Evolutionary conservation across 768 basidiomycete genomes (phyloP), one percentile per base, ranked within the genome.

Genomic region (Lactarius deliciosus): DNA sequence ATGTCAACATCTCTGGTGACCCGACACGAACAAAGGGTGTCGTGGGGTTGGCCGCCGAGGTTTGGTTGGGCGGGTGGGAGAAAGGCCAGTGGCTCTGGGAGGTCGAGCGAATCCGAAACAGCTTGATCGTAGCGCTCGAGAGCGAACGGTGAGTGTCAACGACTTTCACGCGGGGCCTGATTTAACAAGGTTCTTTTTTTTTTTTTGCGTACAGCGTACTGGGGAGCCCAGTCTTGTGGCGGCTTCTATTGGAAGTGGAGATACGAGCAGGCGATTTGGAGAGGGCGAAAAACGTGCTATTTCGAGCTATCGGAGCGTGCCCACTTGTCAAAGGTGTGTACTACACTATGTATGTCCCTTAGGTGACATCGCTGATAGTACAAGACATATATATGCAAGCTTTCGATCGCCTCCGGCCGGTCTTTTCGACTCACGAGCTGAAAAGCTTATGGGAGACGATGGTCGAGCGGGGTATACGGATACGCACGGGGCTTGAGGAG

Each of bases 21-120:
- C 77, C 75, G 11, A 76, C 73, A 10, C 77, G 75, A 62, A 79
- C 81, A 64, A 91, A 89, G 74, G 81, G 80, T 63, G 78, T 92
- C 16, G 75, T 80, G 47, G 79, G 89, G 72, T 78, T 88, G 63
- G 76, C 84, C 4, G 80, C 84, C 68, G 90, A 94, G 70, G 84
- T 91, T 0, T 94, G 92, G 91, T 79, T 91, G 2, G 85, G 86
- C 11, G 82, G 87, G n/a, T 92, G 90, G 91, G 88, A 91, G 75
- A 82, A 78, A 72, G 85, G 87, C 2, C 80, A 86, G 43, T 92
- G 91, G 91, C 77, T 81, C 57, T 79, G 77, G 58, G 90, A 93
- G 75, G 76, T 83, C 47, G 91, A 94, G 75, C 81, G 91, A 64
- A 88, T 86, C 41, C 77, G 92, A 68, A 83, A 77, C 68, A 85